phyloP scores from a whole-genome alignment of 371 early-diverging fungal genomes.

The Mucor circinelloides region DNA sequence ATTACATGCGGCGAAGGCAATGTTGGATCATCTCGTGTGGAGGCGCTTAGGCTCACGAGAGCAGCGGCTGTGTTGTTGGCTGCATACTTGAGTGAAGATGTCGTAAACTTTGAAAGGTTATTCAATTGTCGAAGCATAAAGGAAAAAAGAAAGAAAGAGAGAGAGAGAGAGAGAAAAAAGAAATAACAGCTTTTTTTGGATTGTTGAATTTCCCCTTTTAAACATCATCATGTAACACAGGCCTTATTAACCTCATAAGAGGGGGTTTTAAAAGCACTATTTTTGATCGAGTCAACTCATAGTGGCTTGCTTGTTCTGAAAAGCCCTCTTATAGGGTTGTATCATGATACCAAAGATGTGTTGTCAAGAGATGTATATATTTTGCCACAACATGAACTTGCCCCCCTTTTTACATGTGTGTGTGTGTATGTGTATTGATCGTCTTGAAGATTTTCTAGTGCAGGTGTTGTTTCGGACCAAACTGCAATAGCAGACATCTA shows the following conservation, averaged over 20 bases:
- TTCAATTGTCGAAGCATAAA: constrained; percentile 45
- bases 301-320: background rate
- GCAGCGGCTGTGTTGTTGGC: constrained; percentile 32
- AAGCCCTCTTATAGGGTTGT: background rate
- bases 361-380: no score
- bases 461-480: background rate
- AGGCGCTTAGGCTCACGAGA: constrained; percentile 23
- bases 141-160: background rate
- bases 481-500: background rate
- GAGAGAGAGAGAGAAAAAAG: background rate
- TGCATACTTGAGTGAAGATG: constrained; percentile 46
- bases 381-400: background rate
- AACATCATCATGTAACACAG: background rate
- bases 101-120: constrained; percentile 38
- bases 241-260: background rate
- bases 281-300: background rate
- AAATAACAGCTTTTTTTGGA: background rate
- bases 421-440: background rate
- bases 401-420: background rate
- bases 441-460: background rate
- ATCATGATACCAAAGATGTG: no score
- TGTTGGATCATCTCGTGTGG: constrained; percentile 27
- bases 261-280: background rate
- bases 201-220: background rate
- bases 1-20: constrained; percentile 35